Evolutionary conservation across 164 flowering plant species (phyloP), one percentile per base, ranked within the genome.

Genomic region (Liriodendron chinense): DNA sequence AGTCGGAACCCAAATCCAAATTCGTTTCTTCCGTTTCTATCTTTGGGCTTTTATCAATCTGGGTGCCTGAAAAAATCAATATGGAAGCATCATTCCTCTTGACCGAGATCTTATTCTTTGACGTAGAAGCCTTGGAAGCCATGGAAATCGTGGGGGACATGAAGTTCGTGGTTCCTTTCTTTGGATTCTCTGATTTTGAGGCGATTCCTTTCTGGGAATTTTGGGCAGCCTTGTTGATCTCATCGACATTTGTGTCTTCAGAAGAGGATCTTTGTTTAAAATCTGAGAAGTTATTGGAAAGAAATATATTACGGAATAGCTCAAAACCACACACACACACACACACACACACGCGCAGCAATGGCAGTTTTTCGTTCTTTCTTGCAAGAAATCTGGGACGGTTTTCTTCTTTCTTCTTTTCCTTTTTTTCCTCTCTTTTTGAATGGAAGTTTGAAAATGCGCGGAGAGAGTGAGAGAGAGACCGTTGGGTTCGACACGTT

Each of bases 61-160:
- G 67, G 28, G 34, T 64, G 7, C 24, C 67, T 64, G 67, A 64
- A 34, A 56, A 26, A 50, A 14, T 47, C n/a, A 79, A 56, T 50
- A 62, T 78, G 1, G 75, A 70, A 47, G 48, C n/a, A 65, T 82
- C 82, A 16, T 83, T 82, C 62, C 81, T 83, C 69, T 87, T 89
- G 0, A 62, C 71, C 76, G 87, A 79, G 78, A 87, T 70, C 72
- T 85, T 86, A 80, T 83, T 85, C 77, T 74, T 83, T 14, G 84
- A 80, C 28, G 69, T 70, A 25, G 65, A 50, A 57, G 66, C 76
- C 69, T 86, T 85, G 14, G 81, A 78, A 67, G 85, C 81, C 43
- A 86, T 85, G 43, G 86, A 84, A 53, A 80, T 48, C 0, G 87
- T 85, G 6, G 84, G 84, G n/a, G 84, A 78, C 87, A 85, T 86